Evolutionary conservation across 2,329 filamentous ascomycete species (phyloP).

Genomic region (Aspergillus brunneoviolaceus): DNA sequence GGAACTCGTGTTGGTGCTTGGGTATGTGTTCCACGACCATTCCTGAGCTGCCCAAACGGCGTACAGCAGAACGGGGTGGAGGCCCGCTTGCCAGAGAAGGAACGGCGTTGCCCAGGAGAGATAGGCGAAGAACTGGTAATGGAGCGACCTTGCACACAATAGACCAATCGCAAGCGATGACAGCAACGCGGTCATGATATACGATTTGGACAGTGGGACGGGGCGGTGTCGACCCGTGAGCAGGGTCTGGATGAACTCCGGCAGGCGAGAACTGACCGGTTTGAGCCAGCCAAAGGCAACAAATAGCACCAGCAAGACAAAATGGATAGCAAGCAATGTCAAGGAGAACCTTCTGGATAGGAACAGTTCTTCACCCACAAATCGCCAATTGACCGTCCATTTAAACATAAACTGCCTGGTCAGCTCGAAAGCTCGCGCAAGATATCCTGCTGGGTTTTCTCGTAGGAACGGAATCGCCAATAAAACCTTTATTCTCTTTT

Average conservation of each 20-base stretch:
- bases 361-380: conserved; percentile 81
- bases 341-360: conserved; percentile 69
- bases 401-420: conserved; percentile 90
- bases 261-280: conserved; percentile 61
- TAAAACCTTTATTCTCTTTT: conserved; percentile 42
- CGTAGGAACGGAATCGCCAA: conserved; percentile 66
- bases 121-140: conserved; percentile 96
- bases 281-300: conserved; percentile 68
- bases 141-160: conserved; percentile 81
- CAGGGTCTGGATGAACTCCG: conserved; percentile 54
- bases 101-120: conserved; percentile 86
- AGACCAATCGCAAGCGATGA: conserved; percentile 76
- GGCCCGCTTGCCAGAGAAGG: conserved; percentile 75
- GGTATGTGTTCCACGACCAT: conserved; percentile 91
- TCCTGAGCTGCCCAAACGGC: conserved; percentile 76
- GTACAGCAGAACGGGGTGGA: conserved; percentile 67
- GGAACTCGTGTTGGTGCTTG: conserved; percentile 70
- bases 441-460: conserved; percentile 67
- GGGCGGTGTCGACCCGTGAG: conserved; percentile 56
- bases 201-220: conserved; percentile 64
- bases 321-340: conserved; percentile 65
- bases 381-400: conserved; percentile 99
- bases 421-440: conserved; percentile 83
- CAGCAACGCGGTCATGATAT: conserved; percentile 74
- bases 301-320: conserved; percentile 65